A percentile compares a stretch with the other conserved stretches of the same genome.
Evolutionary conservation across 177 flowering plant species (phyloP).

Genomic region (Vitis hybrid): DNA sequence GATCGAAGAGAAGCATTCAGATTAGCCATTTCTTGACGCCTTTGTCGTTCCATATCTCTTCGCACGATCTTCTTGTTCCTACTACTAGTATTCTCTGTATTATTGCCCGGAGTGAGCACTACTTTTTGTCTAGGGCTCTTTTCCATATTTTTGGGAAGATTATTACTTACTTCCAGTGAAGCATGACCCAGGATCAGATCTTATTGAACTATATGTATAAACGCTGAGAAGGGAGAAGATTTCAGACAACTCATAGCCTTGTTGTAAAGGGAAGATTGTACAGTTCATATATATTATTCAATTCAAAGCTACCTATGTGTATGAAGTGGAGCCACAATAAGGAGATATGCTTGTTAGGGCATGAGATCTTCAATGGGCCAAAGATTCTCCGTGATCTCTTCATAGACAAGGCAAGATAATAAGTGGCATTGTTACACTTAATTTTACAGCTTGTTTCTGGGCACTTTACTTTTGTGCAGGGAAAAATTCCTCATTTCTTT

Average conservation of each 20-base stretch:
- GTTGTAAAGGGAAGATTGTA: conserved; percentile 7
- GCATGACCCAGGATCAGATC: conserved; percentile 5
- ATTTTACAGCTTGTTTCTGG: no score
- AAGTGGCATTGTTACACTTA: no score
- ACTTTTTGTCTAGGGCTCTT: conserved; percentile 1
- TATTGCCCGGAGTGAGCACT: background rate
- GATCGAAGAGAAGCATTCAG: conserved; percentile 32
- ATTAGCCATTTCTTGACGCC: conserved; percentile 36
- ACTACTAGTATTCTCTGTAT: background rate
- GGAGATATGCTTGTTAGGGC: background rate
- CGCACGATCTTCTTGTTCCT: conserved; percentile 25
- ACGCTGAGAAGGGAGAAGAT: conserved; percentile 13
- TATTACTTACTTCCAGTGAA: background rate
- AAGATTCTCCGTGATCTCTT: background rate
- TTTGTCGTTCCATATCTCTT: conserved; percentile 32
- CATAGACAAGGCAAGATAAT: background rate
- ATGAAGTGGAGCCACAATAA: background rate
- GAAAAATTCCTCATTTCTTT: no score
- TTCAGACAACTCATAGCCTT: conserved; percentile 8
- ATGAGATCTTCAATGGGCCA: background rate
- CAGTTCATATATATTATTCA: background rate
- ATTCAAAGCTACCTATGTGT: background rate
- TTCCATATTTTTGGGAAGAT: background rate
- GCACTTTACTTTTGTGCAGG: no score
- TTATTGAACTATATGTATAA: conserved; percentile 1